Evolutionary conservation across 306 rosid species (phyloP).

Genomic region (Prunus mira): DNA sequence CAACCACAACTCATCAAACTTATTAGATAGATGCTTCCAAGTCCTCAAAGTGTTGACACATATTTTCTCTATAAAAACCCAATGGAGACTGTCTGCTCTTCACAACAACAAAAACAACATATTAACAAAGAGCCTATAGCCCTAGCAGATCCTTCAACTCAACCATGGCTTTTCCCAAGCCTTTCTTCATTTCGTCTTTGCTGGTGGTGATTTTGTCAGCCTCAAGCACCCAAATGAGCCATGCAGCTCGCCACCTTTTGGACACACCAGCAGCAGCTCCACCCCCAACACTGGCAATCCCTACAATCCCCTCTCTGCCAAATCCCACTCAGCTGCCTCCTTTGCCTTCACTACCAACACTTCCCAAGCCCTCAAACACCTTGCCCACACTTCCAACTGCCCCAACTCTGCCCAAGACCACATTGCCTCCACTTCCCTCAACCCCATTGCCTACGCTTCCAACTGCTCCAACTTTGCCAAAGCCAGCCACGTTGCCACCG

Average conservation of each 20-base stretch:
- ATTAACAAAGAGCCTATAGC: not conserved
- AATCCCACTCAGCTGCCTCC: not conserved
- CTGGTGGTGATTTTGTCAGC: not conserved
- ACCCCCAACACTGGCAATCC: not conserved
- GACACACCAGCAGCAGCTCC: constrained; percentile 7
- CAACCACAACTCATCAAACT: constrained; percentile 12
- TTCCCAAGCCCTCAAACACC: constrained; percentile 18
- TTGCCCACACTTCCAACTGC: constrained; percentile 4
- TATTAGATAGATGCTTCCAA: no score
- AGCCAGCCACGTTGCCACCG: not conserved
- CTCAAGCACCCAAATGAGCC: not conserved
- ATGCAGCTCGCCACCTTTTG: constrained; percentile 17
- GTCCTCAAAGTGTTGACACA: not conserved
- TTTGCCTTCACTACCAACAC: constrained; percentile 5
- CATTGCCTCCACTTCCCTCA: constrained; percentile 15
- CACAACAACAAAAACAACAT: not conserved
- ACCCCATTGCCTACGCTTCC: not conserved
- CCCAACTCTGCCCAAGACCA: constrained; percentile 10
- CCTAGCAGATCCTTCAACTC: not conserved
- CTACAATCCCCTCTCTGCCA: constrained; percentile 1
- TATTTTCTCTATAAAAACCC: not conserved
- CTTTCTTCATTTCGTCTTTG: not conserved
- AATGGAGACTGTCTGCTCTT: not conserved
- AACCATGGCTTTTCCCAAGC: constrained; percentile 3
- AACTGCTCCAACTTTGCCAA: not conserved